Percentiles rank a stretch among this genome's conserved stretches.
Conservation (phyloP, 208 protist species). For the Naegleria fowleri region DNA sequence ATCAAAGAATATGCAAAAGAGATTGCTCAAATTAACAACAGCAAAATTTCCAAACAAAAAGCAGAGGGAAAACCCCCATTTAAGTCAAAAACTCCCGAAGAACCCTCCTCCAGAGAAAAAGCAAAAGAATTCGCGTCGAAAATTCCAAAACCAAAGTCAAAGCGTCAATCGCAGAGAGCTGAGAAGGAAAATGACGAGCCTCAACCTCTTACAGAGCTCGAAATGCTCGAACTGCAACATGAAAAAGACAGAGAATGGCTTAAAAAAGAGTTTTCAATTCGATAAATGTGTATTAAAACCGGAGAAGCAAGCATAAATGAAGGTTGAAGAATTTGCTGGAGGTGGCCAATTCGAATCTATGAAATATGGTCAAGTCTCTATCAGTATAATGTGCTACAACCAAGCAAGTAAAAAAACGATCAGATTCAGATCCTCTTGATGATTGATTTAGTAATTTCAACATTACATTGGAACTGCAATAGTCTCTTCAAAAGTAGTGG, state of each 20-base stretch:
- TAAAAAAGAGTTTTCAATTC: neutral
- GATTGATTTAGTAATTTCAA: too few relatives aligned
- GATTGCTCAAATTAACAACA: neutral
- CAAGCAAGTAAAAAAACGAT: too few relatives aligned
- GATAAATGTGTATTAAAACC: neutral
- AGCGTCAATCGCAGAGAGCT: neutral
- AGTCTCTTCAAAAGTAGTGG: too few relatives aligned
- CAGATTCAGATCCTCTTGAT: too few relatives aligned
- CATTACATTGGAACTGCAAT: too few relatives aligned
- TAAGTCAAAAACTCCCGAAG: neutral
- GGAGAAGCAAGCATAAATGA: too few relatives aligned
- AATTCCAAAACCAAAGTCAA: neutral
- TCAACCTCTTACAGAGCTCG: neutral
- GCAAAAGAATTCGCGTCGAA: neutral
- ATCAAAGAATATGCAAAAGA: conserved; percentile 16
- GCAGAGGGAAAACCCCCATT: neutral
- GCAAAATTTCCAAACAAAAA: neutral
- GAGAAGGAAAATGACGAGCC: neutral
- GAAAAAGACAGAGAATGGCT: conserved; percentile 18
- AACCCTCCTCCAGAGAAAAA: neutral
- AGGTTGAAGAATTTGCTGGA: too few relatives aligned
- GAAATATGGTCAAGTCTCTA: too few relatives aligned
- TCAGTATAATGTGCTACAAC: too few relatives aligned
- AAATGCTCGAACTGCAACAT: conserved; percentile 10
- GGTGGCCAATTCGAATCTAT: too few relatives aligned